A percentile compares a stretch with the other conserved stretches of the same genome.
Evolutionary conservation across 148 eudicot species (phyloP).

Genomic region (Spergularia marina): DNA sequence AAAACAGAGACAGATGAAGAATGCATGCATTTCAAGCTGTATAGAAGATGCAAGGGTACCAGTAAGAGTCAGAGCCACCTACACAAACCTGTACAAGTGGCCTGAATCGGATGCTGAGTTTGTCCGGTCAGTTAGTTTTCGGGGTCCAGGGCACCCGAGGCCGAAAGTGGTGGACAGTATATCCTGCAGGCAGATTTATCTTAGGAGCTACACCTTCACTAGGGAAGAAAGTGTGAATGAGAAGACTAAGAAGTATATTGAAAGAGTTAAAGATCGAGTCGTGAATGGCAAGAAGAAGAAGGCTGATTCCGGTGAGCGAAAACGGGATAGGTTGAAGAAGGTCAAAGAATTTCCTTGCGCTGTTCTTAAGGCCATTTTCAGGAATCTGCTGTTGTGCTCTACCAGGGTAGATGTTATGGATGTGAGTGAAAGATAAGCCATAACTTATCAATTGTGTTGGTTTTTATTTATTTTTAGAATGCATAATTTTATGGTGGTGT

Average conservation of each 20-base stretch:
- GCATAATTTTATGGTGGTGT: no score
- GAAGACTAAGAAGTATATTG: conserved; percentile 67
- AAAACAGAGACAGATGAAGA: conserved; percentile 33
- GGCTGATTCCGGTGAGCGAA: not conserved
- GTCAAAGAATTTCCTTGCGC: conserved; percentile 37
- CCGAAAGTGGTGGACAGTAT: conserved; percentile 73
- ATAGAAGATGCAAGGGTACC: conserved; percentile 45
- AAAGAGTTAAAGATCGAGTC: conserved; percentile 47
- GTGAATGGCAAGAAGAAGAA: conserved; percentile 15
- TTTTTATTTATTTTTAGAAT: no score
- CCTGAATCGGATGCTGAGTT: conserved; percentile 87
- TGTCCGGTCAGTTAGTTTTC: conserved; percentile 47
- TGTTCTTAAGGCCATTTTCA: conserved; percentile 32
- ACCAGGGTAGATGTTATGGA: conserved; percentile 45
- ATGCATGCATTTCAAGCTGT: conserved; percentile 55
- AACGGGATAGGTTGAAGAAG: not conserved
- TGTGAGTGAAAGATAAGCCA: not conserved
- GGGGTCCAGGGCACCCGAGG: conserved; percentile 26
- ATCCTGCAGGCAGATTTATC: conserved; percentile 73
- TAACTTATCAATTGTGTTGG: no score
- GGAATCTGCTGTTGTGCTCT: conserved; percentile 37
- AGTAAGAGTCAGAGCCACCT: conserved; percentile 48
- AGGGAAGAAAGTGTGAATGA: conserved; percentile 62
- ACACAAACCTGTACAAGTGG: conserved; percentile 79
- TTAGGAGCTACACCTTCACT: conserved; percentile 74